Percentiles rank a stretch among this genome's conserved stretches.
Evolutionary conservation across 164 flowering plant species (phyloP).

Genomic region (Berberis thunbergii): DNA sequence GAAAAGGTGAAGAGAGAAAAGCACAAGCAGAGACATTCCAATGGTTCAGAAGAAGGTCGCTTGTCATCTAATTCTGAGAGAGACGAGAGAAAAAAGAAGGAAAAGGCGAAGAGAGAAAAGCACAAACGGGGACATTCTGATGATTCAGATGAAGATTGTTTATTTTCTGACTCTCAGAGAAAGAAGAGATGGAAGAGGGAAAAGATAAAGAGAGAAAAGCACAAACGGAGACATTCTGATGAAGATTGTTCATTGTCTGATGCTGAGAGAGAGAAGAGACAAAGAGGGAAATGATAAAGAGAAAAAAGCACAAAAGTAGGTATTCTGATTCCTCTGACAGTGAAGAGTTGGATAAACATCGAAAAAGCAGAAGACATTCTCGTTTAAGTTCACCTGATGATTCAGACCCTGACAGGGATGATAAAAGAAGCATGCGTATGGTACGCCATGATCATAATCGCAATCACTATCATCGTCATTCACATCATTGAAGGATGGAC

Average conservation of each 20-base stretch:
- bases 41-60: neutral
- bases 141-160: neutral
- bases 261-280: too few relatives aligned
- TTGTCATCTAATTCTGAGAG: neutral
- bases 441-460: too few relatives aligned
- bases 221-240: neutral
- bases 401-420: conserved; percentile 18
- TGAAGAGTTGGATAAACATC: neutral
- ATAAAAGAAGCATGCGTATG: conserved; percentile 8
- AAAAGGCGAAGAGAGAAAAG: neutral
- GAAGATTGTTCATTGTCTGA: too few relatives aligned
- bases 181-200: neutral
- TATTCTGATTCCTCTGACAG: conserved; percentile 5
- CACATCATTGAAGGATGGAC: too few relatives aligned
- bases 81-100: neutral
- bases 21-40: neutral
- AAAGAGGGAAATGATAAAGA: too few relatives aligned
- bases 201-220: neutral
- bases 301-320: too few relatives aligned
- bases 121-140: conserved; percentile 20
- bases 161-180: neutral
- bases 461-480: too few relatives aligned
- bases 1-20: conserved; percentile 3
- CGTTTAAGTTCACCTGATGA: conserved; percentile 1
- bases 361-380: neutral